A percentile compares a stretch with the other conserved stretches of the same genome.
Conservation (phyloP, 2,329 filamentous ascomycete genomes). For the Neobulgaria alba region DNA sequence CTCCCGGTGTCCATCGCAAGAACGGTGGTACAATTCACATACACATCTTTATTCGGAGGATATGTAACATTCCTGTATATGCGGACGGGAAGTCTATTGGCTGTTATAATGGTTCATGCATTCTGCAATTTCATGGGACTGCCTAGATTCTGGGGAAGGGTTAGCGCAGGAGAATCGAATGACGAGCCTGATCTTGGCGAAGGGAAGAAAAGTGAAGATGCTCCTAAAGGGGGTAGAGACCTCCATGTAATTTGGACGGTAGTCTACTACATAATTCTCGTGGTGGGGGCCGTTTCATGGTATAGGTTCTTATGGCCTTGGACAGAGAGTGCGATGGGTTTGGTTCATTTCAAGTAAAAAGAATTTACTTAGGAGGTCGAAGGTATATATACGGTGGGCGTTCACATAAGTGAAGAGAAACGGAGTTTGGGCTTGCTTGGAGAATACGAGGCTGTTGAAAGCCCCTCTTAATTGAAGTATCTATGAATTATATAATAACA, state of each 20-base stretch:
- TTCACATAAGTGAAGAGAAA: too few species aligned
- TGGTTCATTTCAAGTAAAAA: too few species aligned
- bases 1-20: conserved; percentile 55
- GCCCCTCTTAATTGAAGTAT: too few species aligned
- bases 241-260: conserved; percentile 53
- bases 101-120: conserved; percentile 67
- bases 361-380: too few species aligned
- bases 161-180: conserved; percentile 36
- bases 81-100: conserved; percentile 71
- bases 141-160: conserved; percentile 73
- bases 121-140: conserved; percentile 93
- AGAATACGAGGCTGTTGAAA: too few species aligned
- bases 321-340: conserved; percentile 49
- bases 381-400: too few species aligned
- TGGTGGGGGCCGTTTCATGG: conserved; percentile 64
- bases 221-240: conserved; percentile 1
- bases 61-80: conserved; percentile 86
- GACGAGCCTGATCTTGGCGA: conserved; percentile 21
- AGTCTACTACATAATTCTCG: conserved; percentile 69
- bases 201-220: conserved; percentile 34
- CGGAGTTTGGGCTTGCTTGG: too few species aligned
- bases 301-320: conserved; percentile 61
- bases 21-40: conserved; percentile 75
- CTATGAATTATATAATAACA: too few species aligned
- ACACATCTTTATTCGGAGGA: conserved; percentile 88